Evolutionary conservation across 176 grass and related monocot genomes (phyloP), one percentile per base, ranked within the genome.

Genomic region (Paspalum notatum): DNA sequence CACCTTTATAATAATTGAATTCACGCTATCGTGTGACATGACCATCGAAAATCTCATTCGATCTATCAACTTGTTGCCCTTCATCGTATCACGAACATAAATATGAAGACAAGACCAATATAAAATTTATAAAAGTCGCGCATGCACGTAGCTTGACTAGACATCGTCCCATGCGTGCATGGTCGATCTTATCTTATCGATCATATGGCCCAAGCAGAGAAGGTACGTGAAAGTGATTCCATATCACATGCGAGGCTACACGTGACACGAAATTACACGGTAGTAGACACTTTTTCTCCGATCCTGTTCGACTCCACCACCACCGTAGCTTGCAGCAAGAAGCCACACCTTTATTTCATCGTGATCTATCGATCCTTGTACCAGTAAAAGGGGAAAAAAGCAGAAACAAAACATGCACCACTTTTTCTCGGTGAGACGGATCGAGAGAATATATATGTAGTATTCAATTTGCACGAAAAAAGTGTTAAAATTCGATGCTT

Each of bases 401-500:
- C 4, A 22, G 22, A 57, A 48, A 0, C 13, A 47, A 0, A 17
- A 73, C 75, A 68, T 50, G 17, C 63, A 68, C 61, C 39, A 6
- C n/a, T 62, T 74, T 60, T 62, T 21, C 12, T 21, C 4, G 24
- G 49, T 21, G 16, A 9, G 15, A 47, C 25, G 12, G n/a, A n/a
- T n/a, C n/a, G n/a, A 7, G 12, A 77, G 51, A 9, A 17, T 20
- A 13, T 59, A 5, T 1, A 12, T 61, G 25, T 24, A 52, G 25
- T 24, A 52, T 78, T 32, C 32, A 56, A 61, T 55, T 42, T n/a
- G 18, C 7, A 45, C 41, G 44, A 51, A 75, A 89, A 75, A 57
- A 13, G 66, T 15, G 53, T 3, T 10, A 5, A 50, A 81, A 82
- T 72, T 64, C 58, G 83, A 85, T 85, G 78, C 78, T 77, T 78